Base-by-base conservation (phyloP, 306 rosid species). In the Trichosanthes truncata region DNA sequence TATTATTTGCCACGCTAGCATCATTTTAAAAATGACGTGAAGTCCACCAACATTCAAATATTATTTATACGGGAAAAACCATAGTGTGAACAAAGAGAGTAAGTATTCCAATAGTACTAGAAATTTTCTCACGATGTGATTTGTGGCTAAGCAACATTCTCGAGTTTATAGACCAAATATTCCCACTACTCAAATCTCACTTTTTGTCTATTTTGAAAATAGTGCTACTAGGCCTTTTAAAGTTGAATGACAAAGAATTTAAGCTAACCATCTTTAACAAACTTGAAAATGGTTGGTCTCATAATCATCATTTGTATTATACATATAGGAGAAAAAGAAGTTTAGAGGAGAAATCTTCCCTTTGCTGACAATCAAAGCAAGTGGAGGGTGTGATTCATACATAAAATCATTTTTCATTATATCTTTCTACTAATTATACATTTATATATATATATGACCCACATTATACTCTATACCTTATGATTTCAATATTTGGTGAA, bases 401-500 rank as follows among this genome's bases (percentile, higher is more conserved):
- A 66, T 69, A 69, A 71, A 41, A 71, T 72, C 60, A 73, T 48
- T 73, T 73, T 73, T 73, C 57, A 72, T 72, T 46, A 71, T 69
- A 69, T 41, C 76, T 69, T n/a, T 40, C 49, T 40, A 69, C 26
- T 69, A 38, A n/a, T 69, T 69, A 38, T 67, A 66, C 5, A 18
- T n/a, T n/a, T 17, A 2, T 66, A 4, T 68, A 36, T 66, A 14
- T 66, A 40, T 69, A 17, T 40, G 76, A 69, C 52, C 76, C 76
- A 35, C 53, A 69, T 69, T n/a, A 71, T 73, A 73, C 43, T 73
- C 43, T 73, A 73, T 73, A 48, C 78, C 60, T 73, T 73, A 73
- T 73, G 78, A 73, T 73, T 63, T 73, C 60, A 73, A 73, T 73
- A 73, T 73, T 73, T 73, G 78, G 78, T 73, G 41, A 73, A 45